phyloP scores from a whole-genome alignment of 768 basidiomycete species.

The Leccinum aurantiacum region DNA sequence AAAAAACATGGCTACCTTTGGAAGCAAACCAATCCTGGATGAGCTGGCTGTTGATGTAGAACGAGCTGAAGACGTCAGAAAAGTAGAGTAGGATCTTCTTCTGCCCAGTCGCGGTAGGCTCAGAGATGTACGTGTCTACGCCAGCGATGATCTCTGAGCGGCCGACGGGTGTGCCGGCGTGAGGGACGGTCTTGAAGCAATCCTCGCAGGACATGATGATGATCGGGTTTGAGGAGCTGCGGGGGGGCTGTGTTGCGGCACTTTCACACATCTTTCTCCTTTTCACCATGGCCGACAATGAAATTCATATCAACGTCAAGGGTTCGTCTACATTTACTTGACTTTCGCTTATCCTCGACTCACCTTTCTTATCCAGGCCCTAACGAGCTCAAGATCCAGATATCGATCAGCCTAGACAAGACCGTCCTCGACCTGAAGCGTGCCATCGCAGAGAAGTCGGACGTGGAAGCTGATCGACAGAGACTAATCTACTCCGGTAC shows the following conservation, averaged over 20 bases:
- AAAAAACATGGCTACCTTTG: slow-evolving; percentile 39
- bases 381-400: slow-evolving; percentile 89
- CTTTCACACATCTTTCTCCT: slow-evolving; percentile 1
- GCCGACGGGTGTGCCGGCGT: slow-evolving; percentile 46
- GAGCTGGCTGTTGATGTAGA: slow-evolving; percentile 57
- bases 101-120: slow-evolving; percentile 36
- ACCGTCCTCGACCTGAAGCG: slow-evolving; percentile 90
- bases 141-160: slow-evolving; percentile 37
- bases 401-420: slow-evolving; percentile 78
- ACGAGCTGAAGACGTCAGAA: slow-evolving; percentile 59
- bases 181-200: slow-evolving; percentile 53
- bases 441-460: slow-evolving; percentile 80
- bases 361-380: slow-evolving; percentile 51
- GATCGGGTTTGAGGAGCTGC: not conserved
- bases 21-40: slow-evolving; percentile 65
- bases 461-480: slow-evolving; percentile 85
- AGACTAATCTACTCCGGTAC: slow-evolving; percentile 89
- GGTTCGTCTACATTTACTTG: slow-evolving; percentile 38
- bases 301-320: slow-evolving; percentile 70
- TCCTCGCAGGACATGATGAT: slow-evolving; percentile 45
- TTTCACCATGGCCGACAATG: slow-evolving; percentile 54
- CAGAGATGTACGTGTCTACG: slow-evolving; percentile 54
- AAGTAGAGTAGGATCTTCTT: slow-evolving; percentile 56
- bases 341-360: too few species aligned
- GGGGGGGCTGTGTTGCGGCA: slow-evolving; percentile 10